Conservation (phyloP, 345 rosid genomes). For the Salix viminalis region DNA sequence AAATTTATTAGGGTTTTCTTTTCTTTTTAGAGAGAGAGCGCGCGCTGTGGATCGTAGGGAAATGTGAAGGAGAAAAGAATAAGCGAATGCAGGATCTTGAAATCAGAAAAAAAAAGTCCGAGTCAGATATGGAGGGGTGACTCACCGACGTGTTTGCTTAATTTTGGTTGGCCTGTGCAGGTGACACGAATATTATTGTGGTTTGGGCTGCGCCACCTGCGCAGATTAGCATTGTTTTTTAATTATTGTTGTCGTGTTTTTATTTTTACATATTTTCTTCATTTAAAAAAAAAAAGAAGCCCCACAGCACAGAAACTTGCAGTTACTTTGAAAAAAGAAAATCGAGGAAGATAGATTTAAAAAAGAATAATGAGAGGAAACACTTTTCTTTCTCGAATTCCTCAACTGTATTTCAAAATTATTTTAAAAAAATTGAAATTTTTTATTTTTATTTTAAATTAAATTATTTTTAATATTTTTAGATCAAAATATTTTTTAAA, state of each 20-base stretch:
- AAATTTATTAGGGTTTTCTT: neutral
- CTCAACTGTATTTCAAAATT: no score
- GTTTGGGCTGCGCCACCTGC: constrained; percentile 7
- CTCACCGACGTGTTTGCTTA: constrained; percentile 6
- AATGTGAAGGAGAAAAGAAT: neutral
- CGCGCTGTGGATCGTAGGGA: no score
- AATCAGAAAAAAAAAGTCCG: neutral
- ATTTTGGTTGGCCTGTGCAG: neutral
- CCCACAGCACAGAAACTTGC: neutral
- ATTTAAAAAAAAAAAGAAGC: no score
- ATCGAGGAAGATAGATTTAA: no score
- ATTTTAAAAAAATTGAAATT: no score
- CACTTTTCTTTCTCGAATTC: no score
- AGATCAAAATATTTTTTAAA: no score
- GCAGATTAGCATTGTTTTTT: neutral
- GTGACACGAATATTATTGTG: neutral
- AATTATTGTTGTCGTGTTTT: neutral
- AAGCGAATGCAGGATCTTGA: neutral
- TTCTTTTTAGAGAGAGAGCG: neutral
- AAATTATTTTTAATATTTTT: no score
- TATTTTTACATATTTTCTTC: neutral
- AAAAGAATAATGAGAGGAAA: no score
- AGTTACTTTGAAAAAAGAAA: no score
- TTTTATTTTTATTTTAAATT: no score
- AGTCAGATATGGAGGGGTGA: neutral